Base-by-base conservation (phyloP, 1,139 yeast species). In the Scheffersomyces lignicola region DNA sequence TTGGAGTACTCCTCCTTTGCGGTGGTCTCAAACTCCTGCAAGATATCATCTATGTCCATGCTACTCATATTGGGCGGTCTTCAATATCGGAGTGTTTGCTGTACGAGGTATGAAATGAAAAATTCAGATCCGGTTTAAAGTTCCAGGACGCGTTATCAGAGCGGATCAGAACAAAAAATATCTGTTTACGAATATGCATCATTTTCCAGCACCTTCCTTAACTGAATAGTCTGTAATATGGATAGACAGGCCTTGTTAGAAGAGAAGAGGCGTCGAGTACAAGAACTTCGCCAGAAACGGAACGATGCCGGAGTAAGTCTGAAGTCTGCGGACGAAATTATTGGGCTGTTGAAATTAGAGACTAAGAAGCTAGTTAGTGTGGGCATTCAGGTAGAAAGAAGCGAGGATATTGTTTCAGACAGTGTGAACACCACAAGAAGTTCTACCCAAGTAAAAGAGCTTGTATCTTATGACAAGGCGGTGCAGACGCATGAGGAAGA, bases 21-120 rank as follows among this genome's bases (percentile, higher is more conserved):
- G 14, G 45, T 40, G 14, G 45, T 49, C 34, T 81, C 87, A 42
- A 83, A 76, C 41, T 81, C 88, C 30, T 69, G 69, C 32, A 84
- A 64, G 44, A 83, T 83, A 52, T 83, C 90, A 43, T 80, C 83
- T 42, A 83, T 79, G 44, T 80, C 78, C 68, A 80, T 69, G 18
- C 31, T 11, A 25, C 25, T 15, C 23, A 32, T 31, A 24, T 31
- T 32, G 14, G 18, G 9, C n/a, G 23, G 16, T 17, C 7, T 20
- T 31, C 17, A n/a, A 24, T 10, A 14, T 33, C 16, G n/a, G n/a
- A 11, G 26, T 13, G 14, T 18, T 12, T 6, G 21, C 11, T 32
- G 29, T 18, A 24, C 11, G 18, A 17, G 20, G 8, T 18, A 10
- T 20, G 18, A 18, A 22, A 27, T 18, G 11, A 29, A 28, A 28